Evolutionary conservation across 75 land plant species (phyloP).

Genomic region (Pinus albicaulis): DNA sequence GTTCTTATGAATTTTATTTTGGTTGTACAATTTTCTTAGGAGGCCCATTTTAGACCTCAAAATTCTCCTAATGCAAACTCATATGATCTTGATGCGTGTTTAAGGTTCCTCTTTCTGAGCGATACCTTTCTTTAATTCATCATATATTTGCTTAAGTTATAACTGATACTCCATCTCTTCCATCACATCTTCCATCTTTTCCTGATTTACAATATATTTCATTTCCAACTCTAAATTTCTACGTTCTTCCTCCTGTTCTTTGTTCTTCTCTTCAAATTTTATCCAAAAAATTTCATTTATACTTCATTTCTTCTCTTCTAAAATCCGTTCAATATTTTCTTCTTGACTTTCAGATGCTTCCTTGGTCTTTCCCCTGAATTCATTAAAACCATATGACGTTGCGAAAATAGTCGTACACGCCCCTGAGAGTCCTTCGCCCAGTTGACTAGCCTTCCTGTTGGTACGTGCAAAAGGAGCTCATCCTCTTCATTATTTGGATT

Average conservation of each 20-base stretch:
- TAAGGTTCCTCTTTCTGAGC: slow-evolving; percentile 1
- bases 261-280: slow-evolving; percentile 27
- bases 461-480: slow-evolving; percentile 76
- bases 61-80: too few relatives aligned
- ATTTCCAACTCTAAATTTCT: slow-evolving; percentile 43
- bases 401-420: slow-evolving; percentile 75
- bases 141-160: not conserved
- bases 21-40: too few relatives aligned
- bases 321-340: slow-evolving; percentile 17
- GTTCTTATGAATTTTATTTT: too few relatives aligned
- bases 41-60: slow-evolving; percentile 1
- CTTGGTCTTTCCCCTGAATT: slow-evolving; percentile 45
- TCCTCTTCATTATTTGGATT: slow-evolving; percentile 52
- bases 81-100: not conserved
- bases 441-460: slow-evolving; percentile 67
- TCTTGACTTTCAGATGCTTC: slow-evolving; percentile 2
- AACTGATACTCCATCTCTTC: slow-evolving; percentile 12
- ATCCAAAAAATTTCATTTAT: slow-evolving; percentile 44
- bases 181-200: slow-evolving; percentile 43
- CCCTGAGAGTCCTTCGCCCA: slow-evolving; percentile 71
- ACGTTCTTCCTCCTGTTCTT: slow-evolving; percentile 39
- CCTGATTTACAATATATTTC: slow-evolving; percentile 40
- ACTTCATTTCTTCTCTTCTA: slow-evolving; percentile 27
- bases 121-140: not conserved
- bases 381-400: slow-evolving; percentile 72